Conservation (phyloP, 257 asterid species). For the Solanum phureja region DNA sequence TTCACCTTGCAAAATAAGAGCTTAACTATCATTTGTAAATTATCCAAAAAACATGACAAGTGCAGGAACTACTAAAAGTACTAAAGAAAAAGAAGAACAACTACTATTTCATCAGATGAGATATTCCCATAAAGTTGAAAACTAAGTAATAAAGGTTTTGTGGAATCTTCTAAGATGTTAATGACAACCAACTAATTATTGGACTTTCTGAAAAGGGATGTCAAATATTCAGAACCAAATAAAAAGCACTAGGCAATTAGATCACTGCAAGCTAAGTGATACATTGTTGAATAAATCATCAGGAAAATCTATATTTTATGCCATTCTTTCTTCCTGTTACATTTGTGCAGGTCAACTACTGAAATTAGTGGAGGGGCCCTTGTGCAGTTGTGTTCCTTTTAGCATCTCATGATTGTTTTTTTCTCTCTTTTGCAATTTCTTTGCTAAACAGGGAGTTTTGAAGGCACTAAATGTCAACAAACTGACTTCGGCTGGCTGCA, state of each 20-base stretch:
- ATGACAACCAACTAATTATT: neutral
- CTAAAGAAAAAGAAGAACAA: neutral
- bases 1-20: neutral
- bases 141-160: neutral
- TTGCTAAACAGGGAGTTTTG: slow-evolving; percentile 66
- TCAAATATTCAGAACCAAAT: neutral
- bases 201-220: neutral
- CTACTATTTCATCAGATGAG: neutral
- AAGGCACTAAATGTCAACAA: slow-evolving; percentile 83
- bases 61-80: neutral
- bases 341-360: neutral
- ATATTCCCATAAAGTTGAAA: neutral
- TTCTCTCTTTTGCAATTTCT: neutral
- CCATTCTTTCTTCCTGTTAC: neutral
- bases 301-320: neutral
- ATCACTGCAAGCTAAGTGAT: neutral
- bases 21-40: neutral
- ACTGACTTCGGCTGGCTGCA: slow-evolving; percentile 79
- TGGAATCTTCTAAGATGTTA: neutral
- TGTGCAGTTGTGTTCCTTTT: neutral
- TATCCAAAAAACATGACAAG: neutral
- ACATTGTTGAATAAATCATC: neutral
- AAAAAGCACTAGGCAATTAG: neutral
- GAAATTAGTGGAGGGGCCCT: neutral
- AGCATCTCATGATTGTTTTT: neutral